Evolutionary conservation across 2,329 filamentous ascomycete genomes (phyloP).

Genomic region (Pyrenochaeta sp.): DNA sequence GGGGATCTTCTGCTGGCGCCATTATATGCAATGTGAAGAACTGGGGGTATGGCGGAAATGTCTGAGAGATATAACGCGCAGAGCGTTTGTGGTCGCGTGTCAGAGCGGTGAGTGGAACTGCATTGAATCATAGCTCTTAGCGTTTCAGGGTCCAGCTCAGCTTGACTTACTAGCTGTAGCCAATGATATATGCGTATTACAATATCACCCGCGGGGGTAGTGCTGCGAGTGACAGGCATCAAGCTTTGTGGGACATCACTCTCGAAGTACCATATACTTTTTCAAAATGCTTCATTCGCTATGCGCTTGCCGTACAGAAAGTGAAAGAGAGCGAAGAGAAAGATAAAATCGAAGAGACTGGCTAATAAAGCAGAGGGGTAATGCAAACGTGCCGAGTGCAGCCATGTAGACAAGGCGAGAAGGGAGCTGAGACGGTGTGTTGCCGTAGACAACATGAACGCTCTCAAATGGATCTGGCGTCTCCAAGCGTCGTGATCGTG

Average conservation of each 20-base stretch:
- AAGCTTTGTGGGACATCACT: conserved; percentile 2
- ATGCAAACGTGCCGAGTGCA: neutral
- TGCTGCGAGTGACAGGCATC: conserved; percentile 6
- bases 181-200: conserved; percentile 33
- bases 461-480: conserved; percentile 4
- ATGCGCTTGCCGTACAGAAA: conserved; percentile 8
- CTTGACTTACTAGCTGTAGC: conserved; percentile 16
- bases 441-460: conserved; percentile 6
- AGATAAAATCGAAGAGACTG: neutral
- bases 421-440: neutral
- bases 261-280: neutral
- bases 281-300: conserved; percentile 6
- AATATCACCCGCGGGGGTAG: conserved; percentile 24
- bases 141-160: conserved; percentile 41
- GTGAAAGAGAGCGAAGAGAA: neutral
- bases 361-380: neutral
- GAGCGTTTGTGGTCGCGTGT: conserved; percentile 24
- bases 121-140: conserved; percentile 15
- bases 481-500: conserved; percentile 20
- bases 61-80: conserved; percentile 6
- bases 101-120: conserved; percentile 35
- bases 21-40: conserved; percentile 21
- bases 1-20: conserved; percentile 31
- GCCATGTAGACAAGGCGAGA: neutral
- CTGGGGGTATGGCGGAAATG: neutral